A percentile compares a stretch with the other conserved stretches of the same genome.
These are phyloP conservation scores for Anaeramoeba ignava DNA, from an alignment of 78 protist species.

Conservation along the genomic window DNA sequence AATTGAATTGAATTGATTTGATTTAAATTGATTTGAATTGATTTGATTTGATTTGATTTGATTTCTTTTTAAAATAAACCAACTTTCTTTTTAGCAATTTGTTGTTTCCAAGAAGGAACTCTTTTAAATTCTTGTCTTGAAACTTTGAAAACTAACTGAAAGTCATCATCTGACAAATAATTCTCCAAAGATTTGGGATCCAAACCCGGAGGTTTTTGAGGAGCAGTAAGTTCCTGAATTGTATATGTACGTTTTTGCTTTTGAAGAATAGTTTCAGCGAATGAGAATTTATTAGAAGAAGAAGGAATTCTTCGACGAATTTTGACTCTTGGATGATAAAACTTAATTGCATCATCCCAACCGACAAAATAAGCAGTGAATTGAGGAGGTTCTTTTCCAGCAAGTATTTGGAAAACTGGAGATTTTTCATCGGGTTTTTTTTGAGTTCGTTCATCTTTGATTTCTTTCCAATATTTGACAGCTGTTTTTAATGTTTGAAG, in stretches of 20 bases:
- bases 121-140: neutral
- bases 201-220: neutral
- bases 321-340: constrained; percentile 18
- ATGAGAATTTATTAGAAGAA: no score
- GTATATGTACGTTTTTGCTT: neutral
- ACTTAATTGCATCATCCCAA: constrained; percentile 2
- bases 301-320: neutral
- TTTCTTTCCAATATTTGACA: neutral
- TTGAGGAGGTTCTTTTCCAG: constrained; percentile 34
- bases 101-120: constrained; percentile 16
- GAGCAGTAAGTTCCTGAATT: neutral
- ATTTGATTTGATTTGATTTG: no score
- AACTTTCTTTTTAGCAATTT: neutral
- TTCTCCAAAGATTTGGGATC: constrained; percentile 6
- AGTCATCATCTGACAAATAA: constrained; percentile 25
- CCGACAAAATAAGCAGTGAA: constrained; percentile 46
- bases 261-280: no score
- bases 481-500: neutral
- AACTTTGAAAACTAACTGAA: neutral
- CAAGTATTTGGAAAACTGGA: constrained; percentile 6
- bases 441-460: constrained; percentile 9
- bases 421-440: neutral
- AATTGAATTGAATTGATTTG: no score
- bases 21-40: no score
- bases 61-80: constrained; percentile 18